Evolutionary conservation across 2,329 filamentous ascomycete species (phyloP), one percentile per base, ranked within the genome.

Genomic region (Trichoderma endophyticum): DNA sequence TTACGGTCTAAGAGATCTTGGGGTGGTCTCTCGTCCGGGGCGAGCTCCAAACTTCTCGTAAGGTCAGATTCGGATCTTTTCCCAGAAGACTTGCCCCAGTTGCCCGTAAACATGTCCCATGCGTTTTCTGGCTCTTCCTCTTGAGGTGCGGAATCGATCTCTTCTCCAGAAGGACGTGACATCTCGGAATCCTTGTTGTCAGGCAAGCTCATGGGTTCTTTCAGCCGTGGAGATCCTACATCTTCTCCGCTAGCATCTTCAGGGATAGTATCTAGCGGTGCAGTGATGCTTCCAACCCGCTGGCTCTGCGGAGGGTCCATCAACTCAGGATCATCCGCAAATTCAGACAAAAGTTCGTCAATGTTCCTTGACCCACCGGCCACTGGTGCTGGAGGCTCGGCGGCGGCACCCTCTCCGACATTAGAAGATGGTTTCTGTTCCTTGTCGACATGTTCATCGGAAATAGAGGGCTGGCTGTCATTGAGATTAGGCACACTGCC

Each of bases 51-150:
- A 28, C 36, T 21, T 26, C 67, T 67, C 21, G 64, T 32, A 54
- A 73, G 73, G 21, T 62, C 75, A 75, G 76, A 76, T 75, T 76
- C 73, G 63, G 68, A 67, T 66, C 81, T 84, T 78, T 82, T 84
- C 59, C 79, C 81, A 66, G 81, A 81, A 74, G 68, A 71, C 24
- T 71, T 71, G 32, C 32, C 69, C 69, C 69, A 71, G 62, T 56
- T 65, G 26, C 51, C 68, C 14, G 66, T 63, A 26, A 63, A 69
- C 14, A 63, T 34, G 21, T 60, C 70, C 73, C 73, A 72, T 18
- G 43, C 15, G 28, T 74, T 65, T 61, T 70, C 80, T 34, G 30
- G 11, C 4, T 66, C 69, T 26, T 39, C 69, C 1, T 26, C 60
- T 59, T 15, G 4, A 26, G 51, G 51, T 24, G 51, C 61, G 15